Conservation (phyloP, 371 early-diverging fungal genomes). For the Syncephalastrum contaminatum region DNA sequence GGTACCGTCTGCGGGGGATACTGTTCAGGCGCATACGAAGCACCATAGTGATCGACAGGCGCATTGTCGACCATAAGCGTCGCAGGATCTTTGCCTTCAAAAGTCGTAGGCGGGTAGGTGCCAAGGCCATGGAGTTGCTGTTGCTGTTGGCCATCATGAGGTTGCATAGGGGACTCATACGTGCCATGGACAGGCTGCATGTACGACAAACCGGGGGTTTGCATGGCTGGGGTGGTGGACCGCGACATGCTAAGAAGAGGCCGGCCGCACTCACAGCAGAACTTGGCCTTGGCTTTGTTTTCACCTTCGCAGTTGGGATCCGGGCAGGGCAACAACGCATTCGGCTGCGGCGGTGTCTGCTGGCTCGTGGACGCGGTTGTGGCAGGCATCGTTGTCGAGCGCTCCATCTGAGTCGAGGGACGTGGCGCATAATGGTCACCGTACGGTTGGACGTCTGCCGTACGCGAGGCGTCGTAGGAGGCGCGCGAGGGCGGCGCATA, state of each 20-base stretch:
- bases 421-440: neutral
- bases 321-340: constrained; percentile 49
- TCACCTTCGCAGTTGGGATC: constrained; percentile 60
- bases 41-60: neutral
- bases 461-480: neutral
- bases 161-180: neutral
- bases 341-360: constrained; percentile 24
- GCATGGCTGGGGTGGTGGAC: constrained; percentile 39
- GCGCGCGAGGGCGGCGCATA: neutral
- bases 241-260: constrained; percentile 46
- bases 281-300: constrained; percentile 66
- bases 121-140: constrained; percentile 5
- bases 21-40: constrained; percentile 5
- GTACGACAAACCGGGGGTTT: neutral
- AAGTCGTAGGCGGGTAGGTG: constrained; percentile 5
- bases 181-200: neutral
- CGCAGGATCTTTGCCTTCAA: constrained; percentile 5
- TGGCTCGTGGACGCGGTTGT: constrained; percentile 21
- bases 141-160: neutral
- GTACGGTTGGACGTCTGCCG: neutral
- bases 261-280: constrained; percentile 73
- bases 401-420: constrained; percentile 2
- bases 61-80: constrained; percentile 6
- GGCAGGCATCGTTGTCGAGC: constrained; percentile 21
- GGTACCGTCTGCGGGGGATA: too few species aligned